Evolutionary conservation across 176 grass and related monocot genomes (phyloP).

Genomic region (Cymbopogon citratus): DNA sequence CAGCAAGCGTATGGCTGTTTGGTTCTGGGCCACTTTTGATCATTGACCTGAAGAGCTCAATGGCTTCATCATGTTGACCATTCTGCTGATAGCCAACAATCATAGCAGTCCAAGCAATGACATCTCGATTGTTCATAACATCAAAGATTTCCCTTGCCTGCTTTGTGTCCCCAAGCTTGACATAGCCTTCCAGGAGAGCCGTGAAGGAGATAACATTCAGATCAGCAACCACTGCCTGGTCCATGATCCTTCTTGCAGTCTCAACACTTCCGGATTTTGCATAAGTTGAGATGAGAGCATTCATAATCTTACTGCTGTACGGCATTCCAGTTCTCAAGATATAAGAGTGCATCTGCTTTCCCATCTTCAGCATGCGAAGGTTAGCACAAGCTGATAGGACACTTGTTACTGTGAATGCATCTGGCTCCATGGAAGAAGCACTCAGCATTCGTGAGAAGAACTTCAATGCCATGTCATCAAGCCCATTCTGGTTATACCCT

Average conservation of each 20-base stretch:
- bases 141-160: slow-evolving; percentile 66
- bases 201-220: slow-evolving; percentile 87
- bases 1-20: slow-evolving; percentile 75
- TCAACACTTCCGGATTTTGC: slow-evolving; percentile 51
- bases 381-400: slow-evolving; percentile 49
- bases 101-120: slow-evolving; percentile 93
- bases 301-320: slow-evolving; percentile 38
- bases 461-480: slow-evolving; percentile 51
- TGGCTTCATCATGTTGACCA: slow-evolving; percentile 58
- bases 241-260: slow-evolving; percentile 56
- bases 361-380: slow-evolving; percentile 39
- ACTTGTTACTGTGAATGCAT: slow-evolving; percentile 56
- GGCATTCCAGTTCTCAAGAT: slow-evolving; percentile 39
- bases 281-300: slow-evolving; percentile 75
- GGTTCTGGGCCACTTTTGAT: slow-evolving; percentile 58
- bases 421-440: slow-evolving; percentile 34
- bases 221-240: slow-evolving; percentile 33
- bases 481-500: slow-evolving; percentile 68
- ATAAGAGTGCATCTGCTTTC: slow-evolving; percentile 55
- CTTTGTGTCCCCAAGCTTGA: slow-evolving; percentile 64
- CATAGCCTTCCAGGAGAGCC: slow-evolving; percentile 84
- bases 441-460: slow-evolving; percentile 59
- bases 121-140: slow-evolving; percentile 70
- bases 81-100: slow-evolving; percentile 91
- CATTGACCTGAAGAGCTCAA: slow-evolving; percentile 77